phyloP scores from a whole-genome alignment of 768 basidiomycete species.

The Hypholoma sublateritium region DNA sequence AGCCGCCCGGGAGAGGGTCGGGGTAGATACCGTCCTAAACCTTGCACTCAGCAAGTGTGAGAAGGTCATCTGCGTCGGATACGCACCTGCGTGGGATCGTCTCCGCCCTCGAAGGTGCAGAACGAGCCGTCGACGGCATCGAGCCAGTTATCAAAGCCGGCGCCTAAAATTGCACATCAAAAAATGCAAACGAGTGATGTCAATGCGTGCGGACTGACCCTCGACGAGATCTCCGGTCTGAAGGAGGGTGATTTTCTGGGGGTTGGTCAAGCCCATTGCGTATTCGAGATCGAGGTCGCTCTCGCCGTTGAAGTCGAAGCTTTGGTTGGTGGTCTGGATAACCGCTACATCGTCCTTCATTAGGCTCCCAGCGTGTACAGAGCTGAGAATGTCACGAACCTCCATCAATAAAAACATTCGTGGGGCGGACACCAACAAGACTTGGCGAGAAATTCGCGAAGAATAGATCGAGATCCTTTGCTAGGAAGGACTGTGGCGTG shows the following conservation, averaged over 20 bases:
- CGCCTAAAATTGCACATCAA: conserved; percentile 25
- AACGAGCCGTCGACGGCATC: conserved; percentile 46
- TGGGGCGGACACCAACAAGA: conserved; percentile 35
- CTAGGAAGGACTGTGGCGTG: conserved; percentile 27
- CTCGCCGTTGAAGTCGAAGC: conserved; percentile 53
- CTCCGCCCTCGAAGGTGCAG: conserved; percentile 46
- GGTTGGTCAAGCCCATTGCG: conserved; percentile 44
- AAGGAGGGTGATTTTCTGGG: conserved; percentile 39
- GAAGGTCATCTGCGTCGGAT: not conserved
- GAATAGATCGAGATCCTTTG: conserved; percentile 22
- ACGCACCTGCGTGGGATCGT: conserved; percentile 34
- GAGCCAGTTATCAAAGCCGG: conserved; percentile 46
- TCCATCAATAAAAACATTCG: conserved; percentile 22
- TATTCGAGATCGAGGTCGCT: conserved; percentile 60
- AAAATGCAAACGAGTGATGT: not conserved
- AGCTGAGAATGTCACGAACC: conserved; percentile 16
- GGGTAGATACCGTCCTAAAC: conserved; percentile 22
- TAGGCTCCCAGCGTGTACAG: not conserved
- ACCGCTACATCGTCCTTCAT: conserved; percentile 29
- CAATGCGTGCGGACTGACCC: conserved; percentile 22
- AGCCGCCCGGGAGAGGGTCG: conserved; percentile 24
- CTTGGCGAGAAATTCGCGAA: conserved; percentile 35
- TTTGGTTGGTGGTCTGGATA: conserved; percentile 39
- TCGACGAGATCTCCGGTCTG: conserved; percentile 44
- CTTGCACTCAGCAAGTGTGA: not conserved